Evolutionary conservation across 495 filamentous ascomycete genomes (phyloP), one percentile per base, ranked within the genome.

Genomic region (Aspergillus baeticus): DNA sequence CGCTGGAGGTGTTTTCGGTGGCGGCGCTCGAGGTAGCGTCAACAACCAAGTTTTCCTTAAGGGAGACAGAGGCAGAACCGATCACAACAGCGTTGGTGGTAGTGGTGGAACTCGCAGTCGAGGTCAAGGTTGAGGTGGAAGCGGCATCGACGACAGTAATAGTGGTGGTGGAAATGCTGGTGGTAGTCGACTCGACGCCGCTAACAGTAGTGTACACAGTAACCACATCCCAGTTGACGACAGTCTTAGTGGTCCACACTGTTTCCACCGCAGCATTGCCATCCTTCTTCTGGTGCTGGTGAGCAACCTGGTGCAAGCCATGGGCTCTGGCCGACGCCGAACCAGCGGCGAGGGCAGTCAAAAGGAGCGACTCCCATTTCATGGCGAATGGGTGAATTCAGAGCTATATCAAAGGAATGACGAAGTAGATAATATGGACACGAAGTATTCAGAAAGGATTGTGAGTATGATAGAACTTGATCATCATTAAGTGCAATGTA

Each of bases 361-460:
- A 11, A 45, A 45, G 1, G 42, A 45, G 42, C 14, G 42, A 45
- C 42, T 45, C 42, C 42, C 42, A 45, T 20, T 45, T 45, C 42
- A 45, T 45, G 22, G 22, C 26, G 18, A 45, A 23, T 41, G 42
- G 42, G 42, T 45, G 20, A 23, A 23, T 11, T 45, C n/a, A 41
- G 42, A 45, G 42, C 42, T 22, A 22, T 20, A 22, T 45, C 10
- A 36, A 50, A 35, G 17, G 35, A 50, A 50, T 36, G 29, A 38
- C 14, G 17, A 50, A 38, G 26, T 18, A 43, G 5, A 11, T 4
- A 33, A 43, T 38, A 10, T 35, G 20, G 21, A 21, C 22, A 46
- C 26, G 22, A 15, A 31, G 3, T 10, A 5, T n/a, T 50, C 54
- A 6, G 33, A 11, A 38, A 69, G 74, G 43, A 58, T 83, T 22